A percentile compares a stretch with the other conserved stretches of the same genome.
These are phyloP conservation scores for Zopfochytrium polystomum DNA, from an alignment of 371 early-diverging fungal genomes.

Conservation along the genomic window DNA sequence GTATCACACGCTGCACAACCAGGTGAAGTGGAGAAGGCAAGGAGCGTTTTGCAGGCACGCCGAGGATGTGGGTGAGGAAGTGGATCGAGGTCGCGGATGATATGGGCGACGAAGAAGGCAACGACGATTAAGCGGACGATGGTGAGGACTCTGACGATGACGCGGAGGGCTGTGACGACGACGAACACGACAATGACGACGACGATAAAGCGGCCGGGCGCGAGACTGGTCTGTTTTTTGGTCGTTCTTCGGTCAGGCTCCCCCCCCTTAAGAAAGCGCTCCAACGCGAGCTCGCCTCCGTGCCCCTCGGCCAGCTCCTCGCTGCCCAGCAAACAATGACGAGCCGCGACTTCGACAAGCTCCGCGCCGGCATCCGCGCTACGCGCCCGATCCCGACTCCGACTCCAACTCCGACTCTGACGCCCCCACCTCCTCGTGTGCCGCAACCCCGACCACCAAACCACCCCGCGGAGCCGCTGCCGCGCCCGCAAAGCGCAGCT, in stretches of 20 bases:
- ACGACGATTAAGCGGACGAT: slow-evolving; percentile 28
- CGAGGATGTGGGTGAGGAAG: slow-evolving; percentile 18
- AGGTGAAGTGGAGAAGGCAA: too few relatives aligned
- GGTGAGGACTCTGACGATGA: slow-evolving; percentile 17
- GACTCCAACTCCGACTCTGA: too few relatives aligned
- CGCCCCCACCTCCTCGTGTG: too few relatives aligned
- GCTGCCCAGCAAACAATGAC: slow-evolving; percentile 71
- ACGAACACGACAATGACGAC: slow-evolving; percentile 16
- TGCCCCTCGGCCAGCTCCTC: slow-evolving; percentile 76
- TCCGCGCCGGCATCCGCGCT: slow-evolving; percentile 28
- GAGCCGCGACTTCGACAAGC: slow-evolving; percentile 48
- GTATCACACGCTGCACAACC: too few relatives aligned
- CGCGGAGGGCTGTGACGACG: slow-evolving; percentile 20
- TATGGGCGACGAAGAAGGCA: slow-evolving; percentile 15
- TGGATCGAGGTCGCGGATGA: slow-evolving; percentile 5
- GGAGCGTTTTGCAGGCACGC: too few relatives aligned
- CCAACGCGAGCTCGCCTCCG: slow-evolving; percentile 62
- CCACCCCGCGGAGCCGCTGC: too few relatives aligned
- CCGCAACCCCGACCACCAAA: too few relatives aligned
- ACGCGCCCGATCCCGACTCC: too few relatives aligned
- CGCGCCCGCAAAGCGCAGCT: too few relatives aligned
- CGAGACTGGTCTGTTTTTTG: too few relatives aligned
- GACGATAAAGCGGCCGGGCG: too few relatives aligned
- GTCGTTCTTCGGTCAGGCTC: neutral
- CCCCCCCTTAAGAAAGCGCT: slow-evolving; percentile 25